Evolutionary conservation across 2,329 filamentous ascomycete species (phyloP).

Genomic region (Xylaria polymorpha): DNA sequence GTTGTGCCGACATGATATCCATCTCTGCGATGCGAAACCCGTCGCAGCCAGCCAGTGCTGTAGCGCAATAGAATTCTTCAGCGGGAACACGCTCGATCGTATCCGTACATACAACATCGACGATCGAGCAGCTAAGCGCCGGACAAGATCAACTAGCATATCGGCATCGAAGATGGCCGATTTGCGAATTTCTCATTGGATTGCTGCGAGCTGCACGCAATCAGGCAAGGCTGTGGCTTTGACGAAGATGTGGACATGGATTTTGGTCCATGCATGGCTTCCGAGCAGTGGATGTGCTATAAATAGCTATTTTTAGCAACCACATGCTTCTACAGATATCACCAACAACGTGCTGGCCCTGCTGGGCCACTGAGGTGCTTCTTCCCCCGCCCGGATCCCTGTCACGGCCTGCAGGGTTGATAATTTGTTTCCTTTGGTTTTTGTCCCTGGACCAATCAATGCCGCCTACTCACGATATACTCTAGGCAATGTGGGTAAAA

Average conservation of each 20-base stretch:
- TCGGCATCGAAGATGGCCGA: conserved; percentile 16
- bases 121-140: conserved; percentile 37
- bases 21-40: conserved; percentile 6
- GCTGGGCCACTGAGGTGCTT: conserved; percentile 24
- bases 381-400: conserved; percentile 26
- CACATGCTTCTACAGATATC: conserved; percentile 34
- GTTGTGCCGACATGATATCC: neutral
- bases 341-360: conserved; percentile 25
- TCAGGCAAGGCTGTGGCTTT: conserved; percentile 43
- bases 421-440: conserved; percentile 22
- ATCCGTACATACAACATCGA: neutral
- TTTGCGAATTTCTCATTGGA: conserved; percentile 33
- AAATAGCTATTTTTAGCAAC: conserved; percentile 52
- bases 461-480: conserved; percentile 2
- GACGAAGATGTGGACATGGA: conserved; percentile 37
- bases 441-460: conserved; percentile 43
- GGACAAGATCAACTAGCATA: conserved; percentile 19
- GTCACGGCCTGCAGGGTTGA: conserved; percentile 24
- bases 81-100: neutral
- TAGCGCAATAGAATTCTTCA: neutral
- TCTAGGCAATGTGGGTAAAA: conserved; percentile 46
- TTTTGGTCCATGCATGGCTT: conserved; percentile 41
- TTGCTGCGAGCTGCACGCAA: conserved; percentile 36
- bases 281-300: conserved; percentile 47
- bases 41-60: neutral